These are phyloP conservation scores for Bondarzewia mesenterica DNA, from an alignment of 1,284 basidiomycete genomes.

Conservation along the genomic window DNA sequence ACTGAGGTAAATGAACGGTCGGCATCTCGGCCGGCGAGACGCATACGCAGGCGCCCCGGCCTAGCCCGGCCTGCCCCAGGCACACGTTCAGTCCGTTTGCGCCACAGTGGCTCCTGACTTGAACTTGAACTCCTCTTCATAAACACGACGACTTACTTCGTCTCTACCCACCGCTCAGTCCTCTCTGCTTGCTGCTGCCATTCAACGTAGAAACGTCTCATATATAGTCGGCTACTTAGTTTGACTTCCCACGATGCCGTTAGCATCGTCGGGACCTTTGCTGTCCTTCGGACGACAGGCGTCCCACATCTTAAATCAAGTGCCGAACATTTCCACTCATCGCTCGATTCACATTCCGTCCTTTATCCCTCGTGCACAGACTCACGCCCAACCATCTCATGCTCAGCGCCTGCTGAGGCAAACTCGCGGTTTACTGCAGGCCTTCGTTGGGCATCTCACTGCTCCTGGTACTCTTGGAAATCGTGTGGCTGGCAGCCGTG, in stretches of 20 bases:
- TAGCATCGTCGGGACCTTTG: constrained; percentile 45
- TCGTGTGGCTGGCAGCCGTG: constrained; percentile 25
- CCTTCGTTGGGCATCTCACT: constrained; percentile 49
- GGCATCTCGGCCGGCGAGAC: no score
- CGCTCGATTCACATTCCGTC: constrained; percentile 38
- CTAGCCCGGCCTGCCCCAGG: no score
- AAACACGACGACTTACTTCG: no score
- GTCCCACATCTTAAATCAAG: constrained; percentile 16
- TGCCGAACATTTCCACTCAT: constrained; percentile 12
- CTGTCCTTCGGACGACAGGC: constrained; percentile 27
- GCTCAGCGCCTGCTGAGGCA: constrained; percentile 42
- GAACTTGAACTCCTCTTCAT: no score
- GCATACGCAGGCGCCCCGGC: no score
- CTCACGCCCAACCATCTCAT: constrained; percentile 22
- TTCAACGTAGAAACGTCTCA: no score
- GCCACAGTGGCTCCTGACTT: no score
- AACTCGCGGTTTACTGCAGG: constrained; percentile 44
- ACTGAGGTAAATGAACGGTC: no score
- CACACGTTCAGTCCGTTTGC: no score
- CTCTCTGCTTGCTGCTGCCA: no score
- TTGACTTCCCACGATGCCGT: constrained; percentile 32
- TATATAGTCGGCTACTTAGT: no score
- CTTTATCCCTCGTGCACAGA: constrained; percentile 20
- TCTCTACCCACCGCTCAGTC: no score
- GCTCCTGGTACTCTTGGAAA: constrained; percentile 42